phyloP scores from a whole-genome alignment of 1,284 basidiomycete species.

The Cystobasidiaceae sp. region DNA sequence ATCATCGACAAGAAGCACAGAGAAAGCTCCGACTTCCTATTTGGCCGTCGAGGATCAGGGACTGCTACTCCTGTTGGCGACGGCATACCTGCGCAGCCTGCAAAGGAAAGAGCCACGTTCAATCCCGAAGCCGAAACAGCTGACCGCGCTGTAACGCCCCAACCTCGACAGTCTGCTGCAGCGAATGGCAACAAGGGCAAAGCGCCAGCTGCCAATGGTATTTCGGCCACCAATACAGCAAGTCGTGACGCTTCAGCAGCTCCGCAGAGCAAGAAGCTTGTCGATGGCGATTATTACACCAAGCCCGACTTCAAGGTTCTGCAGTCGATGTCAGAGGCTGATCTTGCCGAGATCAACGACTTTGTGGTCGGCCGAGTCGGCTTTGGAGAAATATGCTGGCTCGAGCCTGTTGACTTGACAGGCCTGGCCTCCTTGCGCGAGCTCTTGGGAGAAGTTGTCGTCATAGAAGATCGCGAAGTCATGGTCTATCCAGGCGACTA shows the following conservation, averaged over 20 bases:
- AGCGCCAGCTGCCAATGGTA: background rate
- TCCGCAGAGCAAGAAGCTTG: slow-evolving; percentile 45
- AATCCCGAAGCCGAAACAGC: slow-evolving; percentile 13
- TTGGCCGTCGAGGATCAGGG: slow-evolving; percentile 7
- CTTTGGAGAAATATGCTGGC: slow-evolving; percentile 83
- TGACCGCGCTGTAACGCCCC: background rate
- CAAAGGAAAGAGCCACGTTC: background rate
- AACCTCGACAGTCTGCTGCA: background rate
- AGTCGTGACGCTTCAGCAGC: background rate
- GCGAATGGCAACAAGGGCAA: slow-evolving; percentile 8
- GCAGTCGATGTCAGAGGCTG: slow-evolving; percentile 62
- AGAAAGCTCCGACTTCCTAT: slow-evolving; percentile 9
- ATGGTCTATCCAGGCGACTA: slow-evolving; percentile 87
- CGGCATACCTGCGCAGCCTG: background rate
- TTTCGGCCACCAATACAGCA: background rate
- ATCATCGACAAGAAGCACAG: slow-evolving; percentile 63
- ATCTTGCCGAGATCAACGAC: slow-evolving; percentile 62
- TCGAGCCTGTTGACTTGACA: slow-evolving; percentile 88
- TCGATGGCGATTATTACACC: slow-evolving; percentile 85
- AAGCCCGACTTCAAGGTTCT: slow-evolving; percentile 69
- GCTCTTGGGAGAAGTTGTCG: slow-evolving; percentile 78
- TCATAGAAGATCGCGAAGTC: slow-evolving; percentile 86
- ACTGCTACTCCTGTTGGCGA: slow-evolving; percentile 20
- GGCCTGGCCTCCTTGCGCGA: slow-evolving; percentile 71
- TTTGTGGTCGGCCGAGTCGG: slow-evolving; percentile 82